Base-by-base conservation (phyloP, 805 yeast genomes). In the Candida silvatica region DNA sequence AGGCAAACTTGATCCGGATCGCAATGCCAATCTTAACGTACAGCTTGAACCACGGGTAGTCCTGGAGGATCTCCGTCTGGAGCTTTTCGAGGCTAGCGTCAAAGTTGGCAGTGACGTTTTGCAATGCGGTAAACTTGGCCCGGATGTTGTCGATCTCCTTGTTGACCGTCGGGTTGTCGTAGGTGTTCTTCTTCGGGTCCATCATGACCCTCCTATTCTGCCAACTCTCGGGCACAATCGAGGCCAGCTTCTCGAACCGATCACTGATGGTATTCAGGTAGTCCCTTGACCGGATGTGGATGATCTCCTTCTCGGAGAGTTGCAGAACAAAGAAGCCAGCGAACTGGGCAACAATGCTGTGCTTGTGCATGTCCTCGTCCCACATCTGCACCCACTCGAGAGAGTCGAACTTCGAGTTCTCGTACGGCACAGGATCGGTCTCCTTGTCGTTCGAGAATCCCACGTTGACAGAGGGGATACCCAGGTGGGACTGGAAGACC, bases 21-120 rank as follows among this genome's bases (percentile, higher is more conserved):
- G 76, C 78, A 4, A 77, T 62, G 34, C 61, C 66, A 25, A 83
- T 49, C 54, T 85, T 85, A 43, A 65, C 69, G 43, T 64, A 68
- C 35, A 69, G 59, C 42, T 69, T 64, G 61, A 79, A 85, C 87
- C 95, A 81, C 1, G 96, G 87, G 46, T 71, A 80, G 46, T 85
- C 97, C 29, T 67, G 59, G 1, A 66, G 56, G 36, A 77, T 71
- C 23, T 69, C 64, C 2, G 59, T 56, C 42, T 74, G 76, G 19
- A 84, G 61, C 2, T 15, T 15, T n/a, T 37, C 40, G 37, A 52
- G 25, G 3, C 33, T 37, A 1, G 22, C 26, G 28, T 55, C 60
- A 35, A 54, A 52, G 3, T 34, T 34, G 1, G 14, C 8, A 18
- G 35, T 38, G 6, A 31, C 29, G 5, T 22, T 7, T 12, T 39